Base-by-base conservation (phyloP, 2,329 filamentous ascomycete genomes). In the Nemania serpens region DNA sequence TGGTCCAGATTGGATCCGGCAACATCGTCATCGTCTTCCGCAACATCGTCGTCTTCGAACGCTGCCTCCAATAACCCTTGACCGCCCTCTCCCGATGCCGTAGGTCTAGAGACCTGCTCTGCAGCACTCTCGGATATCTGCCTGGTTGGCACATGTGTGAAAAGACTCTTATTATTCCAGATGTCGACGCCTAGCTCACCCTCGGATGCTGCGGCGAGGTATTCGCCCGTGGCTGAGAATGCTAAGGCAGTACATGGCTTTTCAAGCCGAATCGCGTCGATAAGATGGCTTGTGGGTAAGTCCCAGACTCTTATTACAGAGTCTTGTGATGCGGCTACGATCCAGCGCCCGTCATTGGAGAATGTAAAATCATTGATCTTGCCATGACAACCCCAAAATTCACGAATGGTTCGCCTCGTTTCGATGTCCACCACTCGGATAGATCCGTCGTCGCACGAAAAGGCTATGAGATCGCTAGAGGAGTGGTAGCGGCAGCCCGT, bases 81-180 rank as follows among this genome's bases (percentile, higher is more conserved):
- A 29, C 91, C 91, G 42, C 88, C 90, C 76, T 97, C 93, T 46
- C 93, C 93, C 15, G 93, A 96, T 3, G 86, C 86, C 0, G 90
- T 93, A 0, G 93, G 93, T 2, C 83, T 84, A 5, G 82, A 77
- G 17, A 92, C 83, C 12, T 86, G 78, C 7, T 80, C 80, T 45
- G 96, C 86, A 48, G 91, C 88, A 56, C 86, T 83, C 65, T 96
- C 91, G 3, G 90, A 88, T 60, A 99, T 90, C 69, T 95, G 91
- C 18, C 90, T 84, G 1, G 93, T 96, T 0, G 93, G 89, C 0
- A 97, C 87, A 69, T 97, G 93, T 58, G 88, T 91, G 80, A 97
- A 99, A 1, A 98, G 81, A 0, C 90, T 89, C 71, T 91, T 91
- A 77, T 99, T 99, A 20, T 91, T 97, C 94, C 95, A 99, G 49